Percentiles rank a stretch among this genome's conserved stretches.
These are phyloP conservation scores for Tricholoma furcatifolium DNA, from an alignment of 768 basidiomycete genomes.

Conservation along the genomic window DNA sequence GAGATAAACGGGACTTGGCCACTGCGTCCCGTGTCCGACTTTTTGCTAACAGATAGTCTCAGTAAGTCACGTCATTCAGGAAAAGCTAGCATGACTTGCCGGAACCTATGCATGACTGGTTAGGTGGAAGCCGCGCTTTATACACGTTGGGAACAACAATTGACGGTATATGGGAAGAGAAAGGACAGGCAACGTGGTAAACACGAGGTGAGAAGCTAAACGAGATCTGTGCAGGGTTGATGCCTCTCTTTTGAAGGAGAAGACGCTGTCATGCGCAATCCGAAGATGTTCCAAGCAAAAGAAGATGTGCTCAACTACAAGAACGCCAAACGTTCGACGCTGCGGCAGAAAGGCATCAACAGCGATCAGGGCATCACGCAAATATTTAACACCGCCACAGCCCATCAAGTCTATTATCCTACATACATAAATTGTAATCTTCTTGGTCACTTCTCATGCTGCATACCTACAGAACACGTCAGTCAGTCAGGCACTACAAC, in stretches of 20 bases:
- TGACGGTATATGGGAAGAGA: conserved; percentile 31
- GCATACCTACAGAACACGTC: conserved; percentile 14
- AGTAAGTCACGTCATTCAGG: conserved; percentile 23
- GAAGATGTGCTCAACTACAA: conserved; percentile 1
- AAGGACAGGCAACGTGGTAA: conserved; percentile 67
- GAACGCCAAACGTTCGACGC: background rate
- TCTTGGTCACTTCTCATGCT: no score
- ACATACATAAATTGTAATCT: background rate
- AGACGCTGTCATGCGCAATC: conserved; percentile 15
- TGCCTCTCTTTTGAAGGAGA: conserved; percentile 2
- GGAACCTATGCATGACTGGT: conserved; percentile 73
- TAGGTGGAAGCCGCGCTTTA: conserved; percentile 50
- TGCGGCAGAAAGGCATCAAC: background rate
- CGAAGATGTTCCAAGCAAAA: conserved; percentile 1
- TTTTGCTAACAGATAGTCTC: conserved; percentile 54
- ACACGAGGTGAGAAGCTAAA: conserved; percentile 59
- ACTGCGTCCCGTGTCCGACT: conserved; percentile 65
- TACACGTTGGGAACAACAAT: conserved; percentile 57
- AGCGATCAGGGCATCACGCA: conserved; percentile 4
- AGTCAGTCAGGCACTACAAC: no score
- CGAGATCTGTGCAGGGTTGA: conserved; percentile 27
- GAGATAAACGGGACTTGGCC: conserved; percentile 32
- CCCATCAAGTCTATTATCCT: no score
- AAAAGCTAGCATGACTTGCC: conserved; percentile 49
- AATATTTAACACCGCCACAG: conserved; percentile 14